Base-by-base conservation (phyloP, 2,329 filamentous ascomycete species). In the Fusarium mangiferae region DNA sequence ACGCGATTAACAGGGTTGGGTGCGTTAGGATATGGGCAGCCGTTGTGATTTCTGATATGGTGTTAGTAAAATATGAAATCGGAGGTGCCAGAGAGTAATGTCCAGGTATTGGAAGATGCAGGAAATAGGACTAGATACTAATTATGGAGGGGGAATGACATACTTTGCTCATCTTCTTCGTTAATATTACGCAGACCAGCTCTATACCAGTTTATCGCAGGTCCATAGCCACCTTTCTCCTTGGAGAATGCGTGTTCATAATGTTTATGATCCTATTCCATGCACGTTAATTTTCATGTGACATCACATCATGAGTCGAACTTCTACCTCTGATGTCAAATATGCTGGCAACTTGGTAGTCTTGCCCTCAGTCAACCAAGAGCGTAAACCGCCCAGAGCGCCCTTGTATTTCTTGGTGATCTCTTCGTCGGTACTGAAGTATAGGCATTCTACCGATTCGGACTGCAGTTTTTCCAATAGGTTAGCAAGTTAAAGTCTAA, bases 301-400 rank as follows among this genome's bases (percentile, higher is more conserved):
- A 5, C 15, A 0, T 10, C 6, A n/a, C 18, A n/a, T n/a, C 10
- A 9, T 0, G 3, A 2, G 15, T n/a, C 1, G 7, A 13, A 49
- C 6, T 18, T 5, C 10, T 33, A 33, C 28, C 28, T 49, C 22
- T n/a, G 11, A 13, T 18, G 28, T 9, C 10, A 49, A 49, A 33
- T 33, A n/a, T 24, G 12, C 44, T 33, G 46, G 28, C 10, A 33
- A 10, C 28, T 33, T 11, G 10, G 22, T 10, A n/a, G 46, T 49
- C 46, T 13, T 49, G 3, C 22, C 28, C 11, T 33, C 11, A 3
- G 10, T 49, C 28, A 49, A 18, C 46, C 46, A 49, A 12, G 46
- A 9, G 28, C 46, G 28, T 13, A 49, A 17, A 18, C 46, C 46
- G 7, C 46, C 20, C 10, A 30, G 14, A 33, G 46, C 46, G 5